Evolutionary conservation across 345 rosid genomes (phyloP).

Genomic region (Chamaenerion angustifolium): DNA sequence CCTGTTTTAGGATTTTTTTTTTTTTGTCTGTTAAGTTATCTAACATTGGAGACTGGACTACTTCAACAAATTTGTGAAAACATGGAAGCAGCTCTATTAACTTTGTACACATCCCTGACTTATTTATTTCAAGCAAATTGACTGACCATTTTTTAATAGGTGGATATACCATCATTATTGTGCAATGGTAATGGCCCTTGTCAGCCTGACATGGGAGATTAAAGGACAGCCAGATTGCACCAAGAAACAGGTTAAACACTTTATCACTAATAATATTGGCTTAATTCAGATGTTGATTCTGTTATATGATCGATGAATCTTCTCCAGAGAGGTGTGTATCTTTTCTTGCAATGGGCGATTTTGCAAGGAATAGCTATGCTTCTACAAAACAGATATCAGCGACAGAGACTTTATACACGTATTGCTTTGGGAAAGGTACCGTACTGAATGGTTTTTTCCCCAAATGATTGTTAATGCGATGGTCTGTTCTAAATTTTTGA

Average conservation of each 20-base stretch:
- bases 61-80: too few relatives aligned
- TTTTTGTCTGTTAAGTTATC: too few relatives aligned
- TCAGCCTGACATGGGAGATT: conserved; percentile 99
- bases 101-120: neutral
- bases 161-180: conserved; percentile 98
- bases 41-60: too few relatives aligned
- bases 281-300: neutral
- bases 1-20: too few relatives aligned
- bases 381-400: conserved; percentile 95
- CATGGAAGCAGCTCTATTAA: neutral
- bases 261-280: neutral
- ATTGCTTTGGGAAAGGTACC: conserved; percentile 91
- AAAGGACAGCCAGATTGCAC: conserved; percentile 94
- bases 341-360: conserved; percentile 99
- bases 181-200: conserved; percentile 94
- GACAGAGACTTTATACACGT: conserved; percentile 95
- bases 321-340: conserved; percentile 88
- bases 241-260: conserved; percentile 59
- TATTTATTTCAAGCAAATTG: neutral
- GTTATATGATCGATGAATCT: neutral
- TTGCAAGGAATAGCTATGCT: conserved; percentile 99
- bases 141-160: conserved; percentile 34
- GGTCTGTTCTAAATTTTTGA: neutral
- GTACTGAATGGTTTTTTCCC: neutral
- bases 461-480: neutral